Percentiles rank a stretch among this genome's conserved stretches.
Conservation (phyloP, 2,329 filamentous ascomycete species). For the Fusarium sp. region DNA sequence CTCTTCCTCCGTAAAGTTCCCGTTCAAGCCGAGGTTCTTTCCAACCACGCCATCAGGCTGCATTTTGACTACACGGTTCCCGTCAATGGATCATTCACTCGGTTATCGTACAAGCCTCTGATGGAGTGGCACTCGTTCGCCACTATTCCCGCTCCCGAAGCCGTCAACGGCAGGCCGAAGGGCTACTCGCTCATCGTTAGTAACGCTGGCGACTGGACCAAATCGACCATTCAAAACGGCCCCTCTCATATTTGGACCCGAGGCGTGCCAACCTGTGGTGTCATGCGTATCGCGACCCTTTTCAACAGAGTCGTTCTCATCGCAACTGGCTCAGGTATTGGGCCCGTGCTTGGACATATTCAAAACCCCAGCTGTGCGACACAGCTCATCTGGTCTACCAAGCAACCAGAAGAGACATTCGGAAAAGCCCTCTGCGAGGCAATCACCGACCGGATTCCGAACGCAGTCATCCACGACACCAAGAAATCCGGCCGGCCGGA, state of each 20-base stretch:
- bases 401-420: conserved; percentile 71
- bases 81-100: conserved; percentile 59
- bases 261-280: conserved; percentile 74
- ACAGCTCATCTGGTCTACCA: conserved; percentile 78
- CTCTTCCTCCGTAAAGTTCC: conserved; percentile 74
- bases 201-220: conserved; percentile 82
- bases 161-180: conserved; percentile 34
- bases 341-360: conserved; percentile 72
- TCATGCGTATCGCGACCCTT: conserved; percentile 74
- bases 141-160: conserved; percentile 71
- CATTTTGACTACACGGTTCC: conserved; percentile 74
- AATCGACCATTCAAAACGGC: conserved; percentile 69
- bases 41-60: conserved; percentile 78
- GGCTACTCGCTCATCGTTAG: conserved; percentile 78
- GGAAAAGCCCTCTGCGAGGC: conserved; percentile 66
- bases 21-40: conserved; percentile 76
- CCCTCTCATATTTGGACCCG: conserved; percentile 75
- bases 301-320: conserved; percentile 77
- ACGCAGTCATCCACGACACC: conserved; percentile 77
- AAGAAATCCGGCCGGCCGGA: conserved; percentile 70
- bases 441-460: conserved; percentile 68
- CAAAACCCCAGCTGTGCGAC: conserved; percentile 61
- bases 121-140: conserved; percentile 83
- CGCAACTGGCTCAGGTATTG: conserved; percentile 80
- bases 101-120: conserved; percentile 72